Percentiles rank a stretch among this genome's conserved stretches.
Evolutionary conservation across 1,139 yeast genomes (phyloP).

Genomic region (Candida anutae): DNA sequence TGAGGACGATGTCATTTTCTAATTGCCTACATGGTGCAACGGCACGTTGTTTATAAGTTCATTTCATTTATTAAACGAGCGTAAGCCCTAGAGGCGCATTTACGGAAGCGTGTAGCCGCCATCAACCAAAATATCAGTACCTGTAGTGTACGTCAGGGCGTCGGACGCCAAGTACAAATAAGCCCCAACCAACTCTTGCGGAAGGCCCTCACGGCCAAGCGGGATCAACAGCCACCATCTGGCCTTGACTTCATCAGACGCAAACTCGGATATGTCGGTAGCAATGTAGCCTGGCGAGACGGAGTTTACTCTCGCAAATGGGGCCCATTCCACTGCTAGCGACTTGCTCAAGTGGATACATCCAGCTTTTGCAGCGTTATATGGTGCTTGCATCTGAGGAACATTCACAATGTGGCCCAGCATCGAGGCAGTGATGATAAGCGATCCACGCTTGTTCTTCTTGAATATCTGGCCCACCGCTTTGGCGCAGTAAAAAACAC

Average conservation of each 20-base stretch:
- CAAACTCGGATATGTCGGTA: conserved; percentile 57
- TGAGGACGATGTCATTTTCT: conserved; percentile 39
- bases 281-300: conserved; percentile 76
- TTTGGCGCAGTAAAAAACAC: conserved; percentile 35
- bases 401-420: conserved; percentile 76
- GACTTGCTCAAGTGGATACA: conserved; percentile 72
- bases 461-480: conserved; percentile 64
- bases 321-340: conserved; percentile 82
- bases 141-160: conserved; percentile 78
- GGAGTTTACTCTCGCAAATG: conserved; percentile 67
- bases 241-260: conserved; percentile 41
- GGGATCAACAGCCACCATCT: conserved; percentile 66
- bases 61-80: neutral
- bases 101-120: conserved; percentile 54
- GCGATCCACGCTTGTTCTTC: conserved; percentile 60
- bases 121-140: conserved; percentile 75
- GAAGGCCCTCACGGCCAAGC: conserved; percentile 71
- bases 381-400: conserved; percentile 81
- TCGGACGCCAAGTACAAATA: conserved; percentile 74
- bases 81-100: too few species aligned
- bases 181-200: conserved; percentile 77
- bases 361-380: conserved; percentile 84
- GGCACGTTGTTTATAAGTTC: too few species aligned
- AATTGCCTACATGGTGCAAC: conserved; percentile 4
- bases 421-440: conserved; percentile 78